These are phyloP conservation scores for Artemisia princeps DNA, from an alignment of 140 eudicot species.

Conservation along the genomic window DNA sequence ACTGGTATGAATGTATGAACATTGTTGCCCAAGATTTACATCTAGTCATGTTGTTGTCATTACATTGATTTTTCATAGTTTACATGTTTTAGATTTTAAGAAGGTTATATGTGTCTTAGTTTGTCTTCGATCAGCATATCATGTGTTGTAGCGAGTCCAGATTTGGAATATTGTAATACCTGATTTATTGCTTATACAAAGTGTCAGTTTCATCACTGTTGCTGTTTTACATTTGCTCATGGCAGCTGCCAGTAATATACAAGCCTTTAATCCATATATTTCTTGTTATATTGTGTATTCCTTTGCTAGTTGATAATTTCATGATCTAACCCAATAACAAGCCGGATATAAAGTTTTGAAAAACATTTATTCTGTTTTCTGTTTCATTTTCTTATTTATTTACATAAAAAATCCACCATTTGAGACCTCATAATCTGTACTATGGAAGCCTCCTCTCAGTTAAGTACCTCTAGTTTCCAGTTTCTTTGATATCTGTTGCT, in stretches of 20 bases:
- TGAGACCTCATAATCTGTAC: not conserved
- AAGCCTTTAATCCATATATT: not conserved
- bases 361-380: not conserved
- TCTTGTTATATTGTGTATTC: not conserved
- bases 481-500: slow-evolving; percentile 1
- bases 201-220: slow-evolving; percentile 16
- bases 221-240: slow-evolving; percentile 13
- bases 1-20: slow-evolving; percentile 13
- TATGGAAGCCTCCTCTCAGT: not conserved
- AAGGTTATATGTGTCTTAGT: slow-evolving; percentile 12
- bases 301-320: not conserved
- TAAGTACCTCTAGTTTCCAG: not conserved
- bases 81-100: slow-evolving; percentile 29
- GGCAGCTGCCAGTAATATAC: not conserved
- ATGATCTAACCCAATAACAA: not conserved
- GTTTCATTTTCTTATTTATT: not conserved
- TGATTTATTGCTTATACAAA: slow-evolving; percentile 28
- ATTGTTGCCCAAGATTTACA: slow-evolving; percentile 17
- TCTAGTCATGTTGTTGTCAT: slow-evolving; percentile 24
- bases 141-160: slow-evolving; percentile 25
- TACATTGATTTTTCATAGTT: slow-evolving; percentile 35
- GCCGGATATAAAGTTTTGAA: not conserved
- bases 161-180: slow-evolving; percentile 26
- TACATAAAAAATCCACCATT: not conserved
- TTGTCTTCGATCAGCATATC: slow-evolving; percentile 18